phyloP scores from a whole-genome alignment of 1,284 basidiomycete species.

The Ganoderma meredithae region DNA sequence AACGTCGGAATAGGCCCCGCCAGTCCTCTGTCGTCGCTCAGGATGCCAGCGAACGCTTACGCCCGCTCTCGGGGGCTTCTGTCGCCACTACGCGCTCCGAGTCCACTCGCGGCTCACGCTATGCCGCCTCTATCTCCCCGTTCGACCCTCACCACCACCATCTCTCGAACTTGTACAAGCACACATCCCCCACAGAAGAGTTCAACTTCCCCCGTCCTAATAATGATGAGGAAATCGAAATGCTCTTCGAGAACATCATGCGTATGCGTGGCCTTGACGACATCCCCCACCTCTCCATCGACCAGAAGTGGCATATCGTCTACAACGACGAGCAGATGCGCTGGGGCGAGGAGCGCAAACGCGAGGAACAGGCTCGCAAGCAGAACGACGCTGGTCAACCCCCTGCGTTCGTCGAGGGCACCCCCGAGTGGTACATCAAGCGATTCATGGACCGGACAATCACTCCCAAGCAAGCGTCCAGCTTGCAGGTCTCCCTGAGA shows the following conservation, averaged over 20 bases:
- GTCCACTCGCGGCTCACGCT: constrained; percentile 64
- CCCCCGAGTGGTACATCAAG: constrained; percentile 90
- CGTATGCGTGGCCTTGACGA: constrained; percentile 71
- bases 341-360: constrained; percentile 74
- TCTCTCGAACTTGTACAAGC: constrained; percentile 59
- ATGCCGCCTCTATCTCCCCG: constrained; percentile 62
- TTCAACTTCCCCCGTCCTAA: constrained; percentile 80
- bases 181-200: constrained; percentile 58
- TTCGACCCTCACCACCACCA: constrained; percentile 58
- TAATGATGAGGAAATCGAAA: constrained; percentile 77
- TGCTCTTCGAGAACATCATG: constrained; percentile 79
- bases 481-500: constrained; percentile 83
- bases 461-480: constrained; percentile 81
- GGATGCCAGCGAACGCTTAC: constrained; percentile 57
- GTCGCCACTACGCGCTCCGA: constrained; percentile 68
- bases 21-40: constrained; percentile 54
- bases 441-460: constrained; percentile 90
- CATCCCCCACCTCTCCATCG: constrained; percentile 67
- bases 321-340: constrained; percentile 85
- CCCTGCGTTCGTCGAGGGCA: constrained; percentile 61
- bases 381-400: constrained; percentile 64
- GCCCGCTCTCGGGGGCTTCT: constrained; percentile 38
- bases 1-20: constrained; percentile 59
- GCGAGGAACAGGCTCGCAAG: constrained; percentile 66
- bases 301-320: constrained; percentile 95